A percentile compares a stretch with the other conserved stretches of the same genome.
Conservation (phyloP, 306 rosid genomes). For the Potentilla sterilis region DNA sequence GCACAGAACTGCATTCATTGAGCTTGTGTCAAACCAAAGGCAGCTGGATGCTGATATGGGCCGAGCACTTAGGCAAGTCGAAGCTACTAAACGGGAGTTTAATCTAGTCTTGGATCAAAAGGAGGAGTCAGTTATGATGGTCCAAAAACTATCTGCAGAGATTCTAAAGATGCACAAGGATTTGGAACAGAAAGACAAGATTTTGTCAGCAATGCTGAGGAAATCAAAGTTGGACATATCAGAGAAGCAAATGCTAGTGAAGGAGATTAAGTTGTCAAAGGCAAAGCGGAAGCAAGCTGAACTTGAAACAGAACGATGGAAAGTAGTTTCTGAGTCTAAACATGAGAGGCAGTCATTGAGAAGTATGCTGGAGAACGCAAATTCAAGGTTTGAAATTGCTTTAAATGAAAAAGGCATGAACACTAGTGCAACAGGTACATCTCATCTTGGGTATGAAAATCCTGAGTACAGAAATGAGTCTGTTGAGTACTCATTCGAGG, state of each 20-base stretch:
- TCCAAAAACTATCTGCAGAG: conserved; percentile 65
- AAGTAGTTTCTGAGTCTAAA: conserved; percentile 73
- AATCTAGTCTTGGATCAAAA: conserved; percentile 57
- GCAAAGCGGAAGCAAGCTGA: conserved; percentile 91
- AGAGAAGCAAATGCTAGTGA: conserved; percentile 79
- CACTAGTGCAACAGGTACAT: conserved; percentile 44
- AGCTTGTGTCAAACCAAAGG: conserved; percentile 84
- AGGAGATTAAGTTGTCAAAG: conserved; percentile 79
- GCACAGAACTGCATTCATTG: conserved; percentile 89
- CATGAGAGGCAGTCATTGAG: conserved; percentile 73
- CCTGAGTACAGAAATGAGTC: conserved; percentile 35
- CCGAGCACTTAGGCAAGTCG: conserved; percentile 61
- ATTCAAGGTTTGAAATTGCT: conserved; percentile 56
- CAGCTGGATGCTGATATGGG: conserved; percentile 84
- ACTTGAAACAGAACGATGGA: conserved; percentile 76
- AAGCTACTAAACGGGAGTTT: conserved; percentile 63
- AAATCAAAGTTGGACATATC: conserved; percentile 74
- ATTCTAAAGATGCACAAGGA: conserved; percentile 69
- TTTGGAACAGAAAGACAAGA: conserved; percentile 92
- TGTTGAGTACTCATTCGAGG: conserved; percentile 40
- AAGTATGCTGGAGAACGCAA: conserved; percentile 59
- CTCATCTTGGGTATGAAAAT: conserved; percentile 32
- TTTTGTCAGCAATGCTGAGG: conserved; percentile 88
- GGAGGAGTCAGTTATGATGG: conserved; percentile 78
- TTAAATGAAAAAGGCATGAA: conserved; percentile 41